Conservation (phyloP, 2,329 filamentous ascomycete species). For the Venturia oleaginea region DNA sequence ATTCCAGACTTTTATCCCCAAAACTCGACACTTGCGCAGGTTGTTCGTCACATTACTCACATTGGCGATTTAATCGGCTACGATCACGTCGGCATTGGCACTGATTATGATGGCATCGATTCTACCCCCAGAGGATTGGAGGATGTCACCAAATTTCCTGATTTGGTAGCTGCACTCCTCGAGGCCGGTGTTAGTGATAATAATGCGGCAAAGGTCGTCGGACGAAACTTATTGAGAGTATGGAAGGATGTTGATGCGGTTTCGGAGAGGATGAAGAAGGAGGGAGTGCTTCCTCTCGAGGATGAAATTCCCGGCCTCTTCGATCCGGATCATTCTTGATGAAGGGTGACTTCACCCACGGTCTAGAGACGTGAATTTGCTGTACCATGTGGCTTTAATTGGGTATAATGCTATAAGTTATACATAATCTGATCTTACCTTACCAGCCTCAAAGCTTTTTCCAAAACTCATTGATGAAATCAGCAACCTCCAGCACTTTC, state of each 20-base stretch:
- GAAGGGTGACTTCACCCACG: not conserved
- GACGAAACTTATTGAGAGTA: conserved; percentile 73
- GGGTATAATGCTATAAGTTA: not conserved
- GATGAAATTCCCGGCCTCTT: conserved; percentile 27
- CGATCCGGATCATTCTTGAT: not conserved
- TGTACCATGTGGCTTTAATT: not conserved
- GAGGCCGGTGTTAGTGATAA: conserved; percentile 62
- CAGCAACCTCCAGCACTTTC: conserved; percentile 29
- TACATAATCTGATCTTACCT: not conserved
- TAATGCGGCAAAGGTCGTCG: conserved; percentile 66
- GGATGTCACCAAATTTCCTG: conserved; percentile 76
- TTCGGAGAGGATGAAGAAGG: conserved; percentile 53
- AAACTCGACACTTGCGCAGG: conserved; percentile 66
- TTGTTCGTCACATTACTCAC: conserved; percentile 71
- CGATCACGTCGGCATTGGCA: conserved; percentile 78
- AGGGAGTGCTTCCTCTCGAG: conserved; percentile 32
- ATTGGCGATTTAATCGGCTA: conserved; percentile 79
- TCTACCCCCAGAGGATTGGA: conserved; percentile 64
- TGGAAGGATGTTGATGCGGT: conserved; percentile 73
- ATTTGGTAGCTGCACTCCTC: conserved; percentile 66
- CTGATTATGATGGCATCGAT: conserved; percentile 76
- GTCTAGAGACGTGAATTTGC: not conserved
- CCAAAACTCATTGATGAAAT: conserved; percentile 26
- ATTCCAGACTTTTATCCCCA: conserved; percentile 58
- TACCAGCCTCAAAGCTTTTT: conserved; percentile 1